Conservation (phyloP, 805 yeast species). For the Wickerhamomyces chambardii region DNA sequence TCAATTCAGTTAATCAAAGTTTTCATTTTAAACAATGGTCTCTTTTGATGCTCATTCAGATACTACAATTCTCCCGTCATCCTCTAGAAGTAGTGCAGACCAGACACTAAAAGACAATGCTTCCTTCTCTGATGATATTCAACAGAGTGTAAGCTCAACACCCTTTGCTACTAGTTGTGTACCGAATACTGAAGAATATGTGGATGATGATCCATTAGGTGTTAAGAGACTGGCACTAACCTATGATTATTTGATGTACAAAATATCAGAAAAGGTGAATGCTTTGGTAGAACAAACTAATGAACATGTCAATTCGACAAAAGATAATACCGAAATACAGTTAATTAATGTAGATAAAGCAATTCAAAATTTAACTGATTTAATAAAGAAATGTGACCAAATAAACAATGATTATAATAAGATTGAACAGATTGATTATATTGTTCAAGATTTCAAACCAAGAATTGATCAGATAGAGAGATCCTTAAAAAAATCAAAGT, state of each 20-base stretch:
- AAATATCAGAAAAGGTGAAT: slow-evolving; percentile 47
- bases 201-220: slow-evolving; percentile 51
- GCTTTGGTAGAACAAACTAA: slow-evolving; percentile 35
- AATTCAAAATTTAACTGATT: slow-evolving; percentile 26
- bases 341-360: slow-evolving; percentile 27
- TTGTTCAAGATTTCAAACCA: slow-evolving; percentile 14
- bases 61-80: no score
- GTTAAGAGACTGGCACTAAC: slow-evolving; percentile 49
- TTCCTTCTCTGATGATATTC: no score
- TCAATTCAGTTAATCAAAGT: no score
- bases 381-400: slow-evolving; percentile 36
- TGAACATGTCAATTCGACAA: slow-evolving; percentile 15
- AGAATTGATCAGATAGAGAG: slow-evolving; percentile 1
- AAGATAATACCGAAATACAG: slow-evolving; percentile 11
- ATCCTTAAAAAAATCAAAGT: no score
- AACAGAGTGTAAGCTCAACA: not conserved
- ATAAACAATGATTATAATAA: slow-evolving; percentile 42
- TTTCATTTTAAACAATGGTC: no score
- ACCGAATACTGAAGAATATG: slow-evolving; percentile 6
- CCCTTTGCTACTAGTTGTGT: not conserved
- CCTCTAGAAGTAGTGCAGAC: no score
- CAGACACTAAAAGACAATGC: no score
- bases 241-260: slow-evolving; percentile 57
- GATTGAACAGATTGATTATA: slow-evolving; percentile 34
- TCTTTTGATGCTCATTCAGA: no score